These are phyloP conservation scores for Beauveria scarabaeidicola DNA, from an alignment of 2,329 filamentous ascomycete species.

Conservation along the genomic window DNA sequence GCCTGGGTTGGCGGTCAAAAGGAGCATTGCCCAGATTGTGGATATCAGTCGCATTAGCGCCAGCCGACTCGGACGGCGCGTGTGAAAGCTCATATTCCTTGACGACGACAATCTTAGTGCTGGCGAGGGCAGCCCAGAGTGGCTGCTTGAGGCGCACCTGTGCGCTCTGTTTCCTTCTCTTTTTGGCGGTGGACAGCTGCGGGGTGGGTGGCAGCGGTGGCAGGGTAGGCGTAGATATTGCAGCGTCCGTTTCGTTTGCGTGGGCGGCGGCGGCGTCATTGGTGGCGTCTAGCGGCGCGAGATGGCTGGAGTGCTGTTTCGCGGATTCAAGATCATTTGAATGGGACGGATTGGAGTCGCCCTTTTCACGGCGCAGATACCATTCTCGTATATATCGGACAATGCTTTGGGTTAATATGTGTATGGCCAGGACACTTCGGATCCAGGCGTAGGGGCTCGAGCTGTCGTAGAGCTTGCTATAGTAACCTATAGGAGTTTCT, in stretches of 20 bases:
- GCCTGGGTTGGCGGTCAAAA: slow-evolving; percentile 59
- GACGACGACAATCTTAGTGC: slow-evolving; percentile 92
- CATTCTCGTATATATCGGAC: slow-evolving; percentile 62
- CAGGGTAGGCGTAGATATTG: background rate
- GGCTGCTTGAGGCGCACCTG: slow-evolving; percentile 86
- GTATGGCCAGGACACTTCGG: slow-evolving; percentile 61
- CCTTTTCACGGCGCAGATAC: slow-evolving; percentile 54
- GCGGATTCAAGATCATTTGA: slow-evolving; percentile 55
- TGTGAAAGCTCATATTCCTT: slow-evolving; percentile 83
- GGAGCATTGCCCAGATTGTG: slow-evolving; percentile 70
- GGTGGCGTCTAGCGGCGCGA: slow-evolving; percentile 23
- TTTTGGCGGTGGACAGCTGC: slow-evolving; percentile 57
- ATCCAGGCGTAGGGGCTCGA: slow-evolving; percentile 56
- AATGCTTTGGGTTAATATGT: slow-evolving; percentile 66
- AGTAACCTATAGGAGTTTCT: slow-evolving; percentile 31
- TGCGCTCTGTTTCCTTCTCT: slow-evolving; percentile 82
- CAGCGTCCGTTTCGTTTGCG: background rate
- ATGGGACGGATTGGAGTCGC: slow-evolving; percentile 36
- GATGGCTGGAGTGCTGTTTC: slow-evolving; percentile 34
- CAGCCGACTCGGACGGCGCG: slow-evolving; percentile 62
- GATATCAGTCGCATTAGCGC: slow-evolving; percentile 66
- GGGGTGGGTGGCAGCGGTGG: slow-evolving; percentile 21
- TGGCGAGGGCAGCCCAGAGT: slow-evolving; percentile 87
- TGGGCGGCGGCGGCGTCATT: slow-evolving; percentile 14
- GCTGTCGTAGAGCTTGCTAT: slow-evolving; percentile 47